A percentile compares a stretch with the other conserved stretches of the same genome.
These are phyloP conservation scores for Claviceps sp. DNA, from an alignment of 2,329 filamentous ascomycete genomes.

Conservation along the genomic window DNA sequence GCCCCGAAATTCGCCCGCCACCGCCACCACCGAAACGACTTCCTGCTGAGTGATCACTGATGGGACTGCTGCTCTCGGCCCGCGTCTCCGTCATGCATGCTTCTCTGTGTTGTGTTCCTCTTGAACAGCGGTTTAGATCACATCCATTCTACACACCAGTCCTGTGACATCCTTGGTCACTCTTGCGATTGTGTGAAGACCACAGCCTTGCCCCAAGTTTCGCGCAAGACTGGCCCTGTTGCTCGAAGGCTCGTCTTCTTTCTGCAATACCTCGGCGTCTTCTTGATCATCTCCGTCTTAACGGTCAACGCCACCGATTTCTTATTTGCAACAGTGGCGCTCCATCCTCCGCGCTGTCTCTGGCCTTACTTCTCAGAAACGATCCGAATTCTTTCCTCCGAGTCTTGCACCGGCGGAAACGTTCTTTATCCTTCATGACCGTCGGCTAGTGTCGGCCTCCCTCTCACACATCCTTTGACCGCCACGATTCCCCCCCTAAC, in stretches of 20 bases:
- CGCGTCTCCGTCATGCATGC: not conserved
- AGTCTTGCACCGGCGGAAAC: not conserved
- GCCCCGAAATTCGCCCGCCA: constrained; percentile 2
- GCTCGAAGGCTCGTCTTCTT: not conserved
- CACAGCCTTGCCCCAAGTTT: not conserved
- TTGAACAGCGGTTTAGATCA: not conserved
- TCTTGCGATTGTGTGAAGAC: not conserved
- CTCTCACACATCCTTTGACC: constrained; percentile 9
- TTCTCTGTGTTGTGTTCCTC: not conserved
- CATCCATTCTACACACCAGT: not conserved
- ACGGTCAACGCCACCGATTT: no score
- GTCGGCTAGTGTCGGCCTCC: not conserved
- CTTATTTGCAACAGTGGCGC: no score
- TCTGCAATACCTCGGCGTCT: not conserved
- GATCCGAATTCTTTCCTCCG: not conserved
- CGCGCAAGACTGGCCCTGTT: not conserved
- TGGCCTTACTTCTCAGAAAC: not conserved
- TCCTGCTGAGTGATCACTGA: no score
- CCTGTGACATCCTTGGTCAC: not conserved
- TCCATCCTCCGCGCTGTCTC: no score
- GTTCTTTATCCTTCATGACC: not conserved
- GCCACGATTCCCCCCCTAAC: constrained; percentile 47
- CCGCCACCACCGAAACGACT: not conserved
- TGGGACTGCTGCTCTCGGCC: not conserved
- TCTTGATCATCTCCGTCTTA: not conserved